Base-by-base conservation (phyloP, 108 stramenopile genomes). In the Nannochloropsis gaditana region DNA sequence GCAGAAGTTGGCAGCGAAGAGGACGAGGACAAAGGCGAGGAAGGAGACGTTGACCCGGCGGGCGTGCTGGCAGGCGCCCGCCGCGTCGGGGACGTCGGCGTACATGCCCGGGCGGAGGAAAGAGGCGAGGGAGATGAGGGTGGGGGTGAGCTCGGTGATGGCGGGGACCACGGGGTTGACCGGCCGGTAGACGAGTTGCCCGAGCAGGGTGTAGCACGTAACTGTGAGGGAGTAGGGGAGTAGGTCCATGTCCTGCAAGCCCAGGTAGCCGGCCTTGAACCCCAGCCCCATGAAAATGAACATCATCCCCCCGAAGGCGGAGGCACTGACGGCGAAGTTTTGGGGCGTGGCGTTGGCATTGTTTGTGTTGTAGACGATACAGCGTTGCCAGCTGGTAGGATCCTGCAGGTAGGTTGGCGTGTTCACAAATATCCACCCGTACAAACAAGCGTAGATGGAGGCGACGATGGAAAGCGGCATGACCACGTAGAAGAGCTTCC, bases 321-420 rank as follows among this genome's bases (percentile, higher is more conserved):
- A 73, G 59, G 59, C 59, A n/a, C 59, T 73, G 5, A 73, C 59
- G 6, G 59, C 59, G 8, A 73, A 73, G n/a, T 73, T 73, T n/a
- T 73, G 59, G 59, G 59, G 59, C 5, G 59, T 73, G 19, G 59
- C 59, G 4, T n/a, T n/a, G 59, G 59, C 59, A 6, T 73, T 73
- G 4, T n/a, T n/a, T n/a, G 59, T 73, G 59, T 73, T 73, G 59
- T 73, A 73, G 59, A 73, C 59, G n/a, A 73, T 73, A n/a, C 59
- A 73, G 59, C 59, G 59, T 73, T 73, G 59, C 59, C 59, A 73
- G 59, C 59, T 73, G 6, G 15, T n/a, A 73, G 59, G 59, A 6
- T 73, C 6, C 4, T 15, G 19, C 19, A 73, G 59, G 8, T 73
- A 73, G 5, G 15, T 15, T 15, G 59, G 19, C 19, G 59, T 5